Evolutionary conservation across 176 grass and related monocot genomes (phyloP).

Genomic region (Avena sativa): DNA sequence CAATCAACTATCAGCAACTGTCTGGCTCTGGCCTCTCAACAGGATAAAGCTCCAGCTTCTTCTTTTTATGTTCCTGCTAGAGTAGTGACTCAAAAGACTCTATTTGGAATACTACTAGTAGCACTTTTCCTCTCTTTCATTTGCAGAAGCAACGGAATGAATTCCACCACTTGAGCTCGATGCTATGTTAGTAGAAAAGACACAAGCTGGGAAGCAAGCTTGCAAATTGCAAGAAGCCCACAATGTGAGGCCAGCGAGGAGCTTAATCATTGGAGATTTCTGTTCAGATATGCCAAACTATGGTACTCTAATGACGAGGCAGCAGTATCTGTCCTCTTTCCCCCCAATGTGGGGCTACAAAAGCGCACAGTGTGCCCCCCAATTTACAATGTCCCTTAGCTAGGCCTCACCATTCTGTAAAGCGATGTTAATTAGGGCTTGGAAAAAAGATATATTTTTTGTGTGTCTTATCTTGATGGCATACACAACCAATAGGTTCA

Average conservation of each 20-base stretch:
- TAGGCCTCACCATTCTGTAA: constrained; percentile 43
- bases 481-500: constrained; percentile 44
- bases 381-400: constrained; percentile 45
- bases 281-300: constrained; percentile 57
- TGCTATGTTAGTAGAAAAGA: constrained; percentile 35
- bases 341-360: constrained; percentile 23
- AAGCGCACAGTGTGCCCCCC: constrained; percentile 32
- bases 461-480: constrained; percentile 56
- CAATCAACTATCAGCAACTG: constrained; percentile 41
- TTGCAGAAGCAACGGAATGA: constrained; percentile 11
- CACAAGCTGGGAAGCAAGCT: not conserved
- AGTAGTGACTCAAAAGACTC: constrained; percentile 58
- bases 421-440: constrained; percentile 32
- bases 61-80: not conserved
- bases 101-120: constrained; percentile 34
- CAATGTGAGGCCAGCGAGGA: constrained; percentile 52
- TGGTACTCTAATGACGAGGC: constrained; percentile 45
- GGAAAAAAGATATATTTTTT: not conserved
- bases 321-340: constrained; percentile 25
- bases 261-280: constrained; percentile 62
- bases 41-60: constrained; percentile 4
- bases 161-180: constrained; percentile 26
- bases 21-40: constrained; percentile 13
- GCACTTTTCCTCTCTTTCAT: constrained; percentile 9
- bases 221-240: constrained; percentile 8